phyloP scores from a whole-genome alignment of 164 flowering plant species.

The Umbilicus rupestris region DNA sequence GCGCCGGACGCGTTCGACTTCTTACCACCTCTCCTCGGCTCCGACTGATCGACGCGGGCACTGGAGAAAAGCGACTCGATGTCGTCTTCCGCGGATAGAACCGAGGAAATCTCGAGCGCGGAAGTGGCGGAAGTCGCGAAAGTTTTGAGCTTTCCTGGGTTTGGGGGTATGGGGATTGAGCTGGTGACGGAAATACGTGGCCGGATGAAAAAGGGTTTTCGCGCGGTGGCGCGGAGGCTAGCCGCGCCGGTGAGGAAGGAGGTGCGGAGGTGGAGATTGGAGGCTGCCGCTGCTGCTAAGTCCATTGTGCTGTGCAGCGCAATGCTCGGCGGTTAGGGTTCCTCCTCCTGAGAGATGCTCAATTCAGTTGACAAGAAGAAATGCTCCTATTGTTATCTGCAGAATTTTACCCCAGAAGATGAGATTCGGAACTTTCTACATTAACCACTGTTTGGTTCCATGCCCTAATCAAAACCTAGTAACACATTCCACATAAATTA shows the following conservation, averaged over 20 bases:
- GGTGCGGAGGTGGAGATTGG: slow-evolving; percentile 5
- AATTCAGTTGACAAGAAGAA: neutral
- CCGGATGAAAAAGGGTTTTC: neutral
- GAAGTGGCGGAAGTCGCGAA: slow-evolving; percentile 31
- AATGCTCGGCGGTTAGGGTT: neutral
- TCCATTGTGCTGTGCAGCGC: neutral
- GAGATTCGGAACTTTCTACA: too few species aligned
- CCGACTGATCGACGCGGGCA: slow-evolving; percentile 14
- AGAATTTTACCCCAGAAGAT: too few species aligned
- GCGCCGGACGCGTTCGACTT: slow-evolving; percentile 45
- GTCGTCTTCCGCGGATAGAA: slow-evolving; percentile 24
- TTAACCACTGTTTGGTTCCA: too few species aligned
- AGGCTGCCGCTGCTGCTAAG: neutral
- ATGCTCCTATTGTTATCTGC: neutral
- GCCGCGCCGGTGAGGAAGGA: too few species aligned
- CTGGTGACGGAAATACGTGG: neutral
- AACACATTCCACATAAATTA: too few species aligned
- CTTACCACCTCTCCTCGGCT: slow-evolving; percentile 18
- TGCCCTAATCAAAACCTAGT: too few species aligned
- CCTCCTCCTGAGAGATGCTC: neutral
- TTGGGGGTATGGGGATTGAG: neutral
- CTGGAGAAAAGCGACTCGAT: slow-evolving; percentile 63
- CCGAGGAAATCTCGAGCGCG: slow-evolving; percentile 34
- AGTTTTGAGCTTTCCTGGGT: slow-evolving; percentile 8
- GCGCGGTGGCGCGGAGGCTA: neutral